These are phyloP conservation scores for Colletotrichum shisoi DNA, from an alignment of 2,329 filamentous ascomycete species.

Conservation along the genomic window DNA sequence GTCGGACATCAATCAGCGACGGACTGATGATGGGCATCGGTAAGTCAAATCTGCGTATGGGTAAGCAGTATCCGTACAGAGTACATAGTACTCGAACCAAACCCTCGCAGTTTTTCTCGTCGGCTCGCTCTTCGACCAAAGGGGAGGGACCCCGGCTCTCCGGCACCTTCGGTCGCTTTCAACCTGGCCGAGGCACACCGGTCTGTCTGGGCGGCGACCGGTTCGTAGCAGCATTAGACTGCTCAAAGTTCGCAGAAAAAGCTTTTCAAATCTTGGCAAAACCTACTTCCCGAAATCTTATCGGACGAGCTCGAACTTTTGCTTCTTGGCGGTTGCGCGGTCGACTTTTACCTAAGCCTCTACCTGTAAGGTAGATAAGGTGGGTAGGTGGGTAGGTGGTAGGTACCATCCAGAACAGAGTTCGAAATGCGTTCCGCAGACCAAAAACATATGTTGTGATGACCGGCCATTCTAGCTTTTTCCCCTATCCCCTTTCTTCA, in stretches of 20 bases:
- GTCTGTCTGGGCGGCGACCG: background rate
- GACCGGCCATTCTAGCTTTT: background rate
- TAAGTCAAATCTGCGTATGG: too few species aligned
- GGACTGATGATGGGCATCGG: too few species aligned
- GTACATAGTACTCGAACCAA: too few species aligned
- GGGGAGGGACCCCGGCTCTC: too few species aligned
- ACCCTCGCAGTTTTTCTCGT: too few species aligned
- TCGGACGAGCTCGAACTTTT: constrained; percentile 9
- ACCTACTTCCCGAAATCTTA: background rate
- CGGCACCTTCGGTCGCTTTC: background rate
- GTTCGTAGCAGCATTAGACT: background rate
- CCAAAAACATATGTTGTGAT: background rate
- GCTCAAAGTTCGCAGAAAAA: constrained; percentile 4
- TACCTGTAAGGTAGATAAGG: too few species aligned
- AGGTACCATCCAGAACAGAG: background rate
- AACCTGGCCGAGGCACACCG: background rate
- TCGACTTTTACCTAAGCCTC: background rate
- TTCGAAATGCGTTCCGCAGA: background rate
- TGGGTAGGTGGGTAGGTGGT: too few species aligned
- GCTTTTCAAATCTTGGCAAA: constrained; percentile 25
- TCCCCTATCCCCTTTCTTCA: background rate
- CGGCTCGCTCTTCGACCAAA: background rate
- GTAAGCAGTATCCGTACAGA: too few species aligned
- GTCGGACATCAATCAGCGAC: too few species aligned
- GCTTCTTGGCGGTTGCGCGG: constrained; percentile 10